Conservation (phyloP, 1,139 yeast species). For the Lodderomyces metapsilosis region DNA sequence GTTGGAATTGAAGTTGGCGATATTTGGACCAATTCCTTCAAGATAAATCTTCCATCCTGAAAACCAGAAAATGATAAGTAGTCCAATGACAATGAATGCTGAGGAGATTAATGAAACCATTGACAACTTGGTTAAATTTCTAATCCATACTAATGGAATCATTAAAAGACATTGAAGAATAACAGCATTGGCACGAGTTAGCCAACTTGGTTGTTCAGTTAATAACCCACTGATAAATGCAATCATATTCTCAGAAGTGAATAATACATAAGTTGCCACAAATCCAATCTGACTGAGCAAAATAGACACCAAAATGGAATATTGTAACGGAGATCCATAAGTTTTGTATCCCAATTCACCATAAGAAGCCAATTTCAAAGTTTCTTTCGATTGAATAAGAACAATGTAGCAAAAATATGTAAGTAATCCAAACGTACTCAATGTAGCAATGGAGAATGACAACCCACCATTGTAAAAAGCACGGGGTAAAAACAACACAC, state of each 20-base stretch:
- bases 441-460: conserved; percentile 50
- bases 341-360: conserved; percentile 70
- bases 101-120: conserved; percentile 68
- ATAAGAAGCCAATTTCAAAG: conserved; percentile 63
- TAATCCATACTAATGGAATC: conserved; percentile 66
- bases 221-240: conserved; percentile 36
- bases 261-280: conserved; percentile 73
- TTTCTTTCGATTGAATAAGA: conserved; percentile 54
- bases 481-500: conserved; percentile 70
- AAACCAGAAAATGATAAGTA: conserved; percentile 60
- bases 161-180: conserved; percentile 55
- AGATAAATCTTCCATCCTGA: conserved; percentile 44
- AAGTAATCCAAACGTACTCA: conserved; percentile 58
- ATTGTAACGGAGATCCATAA: conserved; percentile 61
- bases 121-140: conserved; percentile 71
- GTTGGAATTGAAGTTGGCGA: conserved; percentile 51
- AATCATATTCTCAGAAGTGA: conserved; percentile 65
- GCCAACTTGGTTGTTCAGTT: conserved; percentile 14
- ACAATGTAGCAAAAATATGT: conserved; percentile 72
- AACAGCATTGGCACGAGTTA: conserved; percentile 39
- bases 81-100: conserved; percentile 61
- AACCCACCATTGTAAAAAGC: conserved; percentile 78
- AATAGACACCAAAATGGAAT: conserved; percentile 59
- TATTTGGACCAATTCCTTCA: conserved; percentile 51
- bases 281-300: conserved; percentile 73